phyloP scores from a whole-genome alignment of 2,329 filamentous ascomycete genomes.

The Onygenales sp. region DNA sequence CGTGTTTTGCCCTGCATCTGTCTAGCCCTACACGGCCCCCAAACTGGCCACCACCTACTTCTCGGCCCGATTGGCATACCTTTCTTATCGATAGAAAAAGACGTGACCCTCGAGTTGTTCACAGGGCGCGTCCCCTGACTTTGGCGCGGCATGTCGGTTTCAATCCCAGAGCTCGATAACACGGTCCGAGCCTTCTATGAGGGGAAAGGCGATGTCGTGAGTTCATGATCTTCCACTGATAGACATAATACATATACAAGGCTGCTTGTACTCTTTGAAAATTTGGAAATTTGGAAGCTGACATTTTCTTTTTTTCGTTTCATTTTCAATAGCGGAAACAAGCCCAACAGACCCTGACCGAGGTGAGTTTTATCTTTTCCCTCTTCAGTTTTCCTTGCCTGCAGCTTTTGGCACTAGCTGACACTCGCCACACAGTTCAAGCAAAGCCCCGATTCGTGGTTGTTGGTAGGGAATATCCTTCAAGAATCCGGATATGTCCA shows the following conservation, averaged over 20 bases:
- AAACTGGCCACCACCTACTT: too few species aligned
- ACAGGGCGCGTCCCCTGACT: slow-evolving; percentile 6
- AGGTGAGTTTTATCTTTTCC: slow-evolving; percentile 48
- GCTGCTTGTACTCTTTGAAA: background rate
- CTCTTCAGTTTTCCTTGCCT: background rate
- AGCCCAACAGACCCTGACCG: slow-evolving; percentile 85
- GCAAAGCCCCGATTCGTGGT: slow-evolving; percentile 96
- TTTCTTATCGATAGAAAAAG: too few species aligned
- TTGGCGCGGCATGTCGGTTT: slow-evolving; percentile 48
- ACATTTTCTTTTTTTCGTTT: slow-evolving; percentile 24
- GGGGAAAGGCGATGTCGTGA: slow-evolving; percentile 83
- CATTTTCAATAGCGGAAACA: slow-evolving; percentile 68
- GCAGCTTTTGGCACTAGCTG: background rate
- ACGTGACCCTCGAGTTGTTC: too few species aligned
- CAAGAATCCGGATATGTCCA: slow-evolving; percentile 87
- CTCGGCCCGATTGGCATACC: too few species aligned
- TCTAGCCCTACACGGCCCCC: too few species aligned
- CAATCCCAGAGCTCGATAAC: slow-evolving; percentile 90
- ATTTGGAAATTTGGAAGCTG: slow-evolving; percentile 18
- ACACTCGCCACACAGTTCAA: slow-evolving; percentile 61
- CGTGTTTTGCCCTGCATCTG: too few species aligned
- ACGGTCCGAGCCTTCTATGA: slow-evolving; percentile 97
- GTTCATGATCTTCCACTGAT: slow-evolving; percentile 22
- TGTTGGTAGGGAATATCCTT: slow-evolving; percentile 93
- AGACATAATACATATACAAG: background rate